A percentile compares a stretch with the other conserved stretches of the same genome.
Conservation (phyloP, 1,284 basidiomycete species). For the Cryptococcus floricola region DNA sequence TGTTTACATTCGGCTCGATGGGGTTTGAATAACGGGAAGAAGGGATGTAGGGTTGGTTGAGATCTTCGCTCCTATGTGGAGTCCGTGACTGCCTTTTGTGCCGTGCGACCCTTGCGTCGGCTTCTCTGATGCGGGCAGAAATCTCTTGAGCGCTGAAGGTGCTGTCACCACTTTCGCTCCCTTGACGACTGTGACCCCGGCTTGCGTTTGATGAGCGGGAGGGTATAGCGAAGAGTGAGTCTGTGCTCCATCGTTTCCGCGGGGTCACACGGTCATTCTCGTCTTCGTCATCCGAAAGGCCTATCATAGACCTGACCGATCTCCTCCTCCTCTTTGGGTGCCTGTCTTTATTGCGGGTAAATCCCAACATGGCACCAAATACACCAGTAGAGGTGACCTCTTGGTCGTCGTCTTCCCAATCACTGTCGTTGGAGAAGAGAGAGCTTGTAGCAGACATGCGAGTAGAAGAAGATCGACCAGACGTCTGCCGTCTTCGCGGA, state of each 20-base stretch:
- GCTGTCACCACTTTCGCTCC: neutral
- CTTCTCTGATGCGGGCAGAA: neutral
- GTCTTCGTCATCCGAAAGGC: neutral
- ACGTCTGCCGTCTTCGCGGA: neutral
- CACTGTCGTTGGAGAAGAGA: neutral
- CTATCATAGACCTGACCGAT: conserved; percentile 4
- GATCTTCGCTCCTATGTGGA: conserved; percentile 24
- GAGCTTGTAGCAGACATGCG: conserved; percentile 1
- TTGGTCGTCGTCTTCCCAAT: conserved; percentile 3
- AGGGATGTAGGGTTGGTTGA: conserved; percentile 33
- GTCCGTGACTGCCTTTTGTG: conserved; percentile 9
- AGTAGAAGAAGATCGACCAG: conserved; percentile 5
- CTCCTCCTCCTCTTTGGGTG: neutral
- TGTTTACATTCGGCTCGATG: conserved; percentile 15
- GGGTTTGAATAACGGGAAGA: conserved; percentile 17
- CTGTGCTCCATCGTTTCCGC: conserved; percentile 13
- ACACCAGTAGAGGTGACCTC: conserved; percentile 5
- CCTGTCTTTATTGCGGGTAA: conserved; percentile 6
- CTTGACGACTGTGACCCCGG: conserved; percentile 1
- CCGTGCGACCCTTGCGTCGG: conserved; percentile 3
- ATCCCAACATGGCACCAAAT: conserved; percentile 12
- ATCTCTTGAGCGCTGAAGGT: neutral
- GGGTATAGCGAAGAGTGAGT: conserved; percentile 11
- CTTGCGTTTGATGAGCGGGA: conserved; percentile 1
- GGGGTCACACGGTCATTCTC: neutral